phyloP scores from a whole-genome alignment of 257 asterid species.

The Solanum chilense region DNA sequence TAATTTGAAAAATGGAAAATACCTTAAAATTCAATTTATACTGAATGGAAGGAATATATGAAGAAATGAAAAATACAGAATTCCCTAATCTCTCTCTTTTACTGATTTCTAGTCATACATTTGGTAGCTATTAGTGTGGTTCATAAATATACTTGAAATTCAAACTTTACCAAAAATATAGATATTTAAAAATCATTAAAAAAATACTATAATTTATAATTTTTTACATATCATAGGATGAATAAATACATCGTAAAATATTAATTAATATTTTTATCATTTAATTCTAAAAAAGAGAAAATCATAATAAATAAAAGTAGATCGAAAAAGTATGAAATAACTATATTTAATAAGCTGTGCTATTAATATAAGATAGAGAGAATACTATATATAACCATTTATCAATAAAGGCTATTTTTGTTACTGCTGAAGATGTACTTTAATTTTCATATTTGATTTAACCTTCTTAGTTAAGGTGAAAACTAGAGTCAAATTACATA shows the following conservation, averaged over 20 bases:
- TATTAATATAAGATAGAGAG: not conserved
- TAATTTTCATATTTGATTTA: not conserved
- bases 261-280: no score
- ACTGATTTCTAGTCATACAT: not conserved
- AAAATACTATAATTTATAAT: no score
- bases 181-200: no score
- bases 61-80: not conserved
- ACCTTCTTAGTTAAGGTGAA: not conserved
- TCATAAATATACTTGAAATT: not conserved
- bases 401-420: not conserved
- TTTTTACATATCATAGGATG: no score
- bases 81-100: not conserved
- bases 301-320: no score
- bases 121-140: not conserved
- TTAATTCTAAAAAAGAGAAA: no score
- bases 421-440: not conserved
- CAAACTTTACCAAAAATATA: no score
- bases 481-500: not conserved
- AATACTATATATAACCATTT: not conserved
- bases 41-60: no score
- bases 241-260: no score
- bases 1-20: no score
- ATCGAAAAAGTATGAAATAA: no score
- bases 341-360: not conserved
- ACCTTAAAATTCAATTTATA: no score